Evolutionary conservation across 179 eudicot genomes (phyloP), one percentile per base, ranked within the genome.

Genomic region (Vitellaria paradoxa): DNA sequence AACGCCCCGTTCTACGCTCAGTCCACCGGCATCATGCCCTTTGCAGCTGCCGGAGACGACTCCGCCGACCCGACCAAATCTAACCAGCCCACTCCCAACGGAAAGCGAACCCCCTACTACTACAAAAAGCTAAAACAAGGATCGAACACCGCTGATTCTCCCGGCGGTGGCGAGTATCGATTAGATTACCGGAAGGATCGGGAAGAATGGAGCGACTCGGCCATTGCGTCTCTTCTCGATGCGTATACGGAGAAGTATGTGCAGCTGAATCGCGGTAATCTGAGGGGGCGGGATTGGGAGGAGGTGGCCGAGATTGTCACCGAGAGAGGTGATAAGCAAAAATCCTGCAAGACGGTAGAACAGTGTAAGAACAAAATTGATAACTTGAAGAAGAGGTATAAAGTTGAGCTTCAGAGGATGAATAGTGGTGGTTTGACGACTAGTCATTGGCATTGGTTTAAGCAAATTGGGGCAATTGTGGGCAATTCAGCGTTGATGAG

Each of bases 351-450:
- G 87, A 96, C 91, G 40, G 97, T 96, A 45, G 99, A 93, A 77
- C 99, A 96, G 89, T 96, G 99, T 80, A 96, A 96, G 87, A 96
- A 96, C 73, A 96, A 96, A 78, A 92, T 96, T 56, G 99, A 96
- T 84, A 96, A 96, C 85, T 81, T 96, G 91, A 96, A 96, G 87
- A 96, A 96, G 88, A 82, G 99, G 85, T 95, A 85, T 81, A 93
- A 93, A 68, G 76, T 93, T 82, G 98, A 93, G 91, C 84, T 88
- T 73, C 98, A 92, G 75, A 78, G 98, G 82, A 76, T 92, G 92
- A 88, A 42, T 55, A 84, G 84, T 70, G 87, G 90, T 3, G 89
- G 88, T 13, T 72, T 79, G 26, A 21, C 68, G 6, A 61, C 79
- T 10, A 91, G 93, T 65, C 92, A 91, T 79, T 93, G 97, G 97